A percentile compares a stretch with the other conserved stretches of the same genome.
These are phyloP conservation scores for Acorus gramineus DNA, from an alignment of 106 monocot species.

Conservation along the genomic window DNA sequence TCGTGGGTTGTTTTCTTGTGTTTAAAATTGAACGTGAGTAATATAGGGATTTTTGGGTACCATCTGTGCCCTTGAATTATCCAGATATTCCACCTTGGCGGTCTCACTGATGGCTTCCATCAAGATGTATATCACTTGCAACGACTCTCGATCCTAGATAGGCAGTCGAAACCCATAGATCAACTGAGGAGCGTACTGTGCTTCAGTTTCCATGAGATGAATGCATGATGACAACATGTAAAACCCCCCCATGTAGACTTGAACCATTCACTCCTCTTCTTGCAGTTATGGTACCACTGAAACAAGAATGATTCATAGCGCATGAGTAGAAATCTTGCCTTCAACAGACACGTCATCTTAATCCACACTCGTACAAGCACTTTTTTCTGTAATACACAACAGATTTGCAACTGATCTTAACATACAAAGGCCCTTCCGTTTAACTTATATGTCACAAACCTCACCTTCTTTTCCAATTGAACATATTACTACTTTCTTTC, in stretches of 20 bases:
- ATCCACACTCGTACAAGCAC: neutral
- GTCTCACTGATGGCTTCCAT: too few relatives aligned
- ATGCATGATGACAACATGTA: neutral
- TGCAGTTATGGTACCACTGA: constrained; percentile 1
- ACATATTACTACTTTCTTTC: neutral
- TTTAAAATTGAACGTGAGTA: too few relatives aligned
- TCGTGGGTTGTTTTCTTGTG: too few relatives aligned
- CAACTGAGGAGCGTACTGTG: neutral
- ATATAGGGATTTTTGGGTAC: too few relatives aligned
- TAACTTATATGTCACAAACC: constrained; percentile 1
- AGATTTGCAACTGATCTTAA: constrained; percentile 3
- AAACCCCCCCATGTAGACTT: neutral
- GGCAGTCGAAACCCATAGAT: neutral
- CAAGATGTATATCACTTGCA: too few relatives aligned
- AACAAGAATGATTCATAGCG: constrained; percentile 1
- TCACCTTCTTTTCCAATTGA: neutral
- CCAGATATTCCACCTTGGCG: too few relatives aligned
- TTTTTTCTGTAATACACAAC: neutral
- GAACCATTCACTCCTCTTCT: neutral
- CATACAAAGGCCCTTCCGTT: constrained; percentile 6
- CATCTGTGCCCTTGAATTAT: too few relatives aligned
- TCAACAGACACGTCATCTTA: constrained; percentile 2
- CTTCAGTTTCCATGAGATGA: constrained; percentile 1
- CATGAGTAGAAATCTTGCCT: neutral
- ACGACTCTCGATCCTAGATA: neutral